Evolutionary conservation across 2,329 filamentous ascomycete genomes (phyloP), one percentile per base, ranked within the genome.

Genomic region (Sporothrix variecibatus): DNA sequence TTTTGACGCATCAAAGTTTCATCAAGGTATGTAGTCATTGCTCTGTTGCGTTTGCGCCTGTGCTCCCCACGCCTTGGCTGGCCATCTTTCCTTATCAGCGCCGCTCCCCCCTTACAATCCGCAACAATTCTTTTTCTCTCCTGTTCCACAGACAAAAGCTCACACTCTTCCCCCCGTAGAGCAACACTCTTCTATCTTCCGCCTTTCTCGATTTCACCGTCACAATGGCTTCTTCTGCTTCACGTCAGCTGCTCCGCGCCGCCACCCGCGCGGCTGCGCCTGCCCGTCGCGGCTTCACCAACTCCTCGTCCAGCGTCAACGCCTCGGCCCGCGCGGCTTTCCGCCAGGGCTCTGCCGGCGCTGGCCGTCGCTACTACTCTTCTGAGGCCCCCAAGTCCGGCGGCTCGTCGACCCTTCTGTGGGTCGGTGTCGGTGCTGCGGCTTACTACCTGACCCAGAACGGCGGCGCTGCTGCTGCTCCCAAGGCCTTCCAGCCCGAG

Each of bases 281-380:
- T 20, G 65, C 73, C n/a, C 75, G 76, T 46, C 71, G 75, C 51
- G 71, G 72, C 46, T 76, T 77, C 31, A 56, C 65, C 65, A 68
- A 34, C 46, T 77, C 88, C 62, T 90, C 88, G 79, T 88, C 85
- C 79, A 85, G 89, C 77, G 87, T 93, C 81, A 84, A 86, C 77
- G 85, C 87, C 73, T 86, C 87, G 64, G 87, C 88, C 72, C 89
- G 92, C 78, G 89, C 92, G 79, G 87, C 89, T 78, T 91, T 94
- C 87, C 92, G 92, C 82, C 90, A 91, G 81, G 87, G 92, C 40
- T 71, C 64, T 51, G 74, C 73, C 69, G 58, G 53, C n/a, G 76
- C 76, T 80, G 90, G 90, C 80, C 92, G 91, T 78, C 93, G 94
- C 78, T 91, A 91, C 83, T 97, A 97, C 85, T 92, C 94, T 62